phyloP scores from a whole-genome alignment of 371 early-diverging fungal species.

The Capillidium heterosporum region DNA sequence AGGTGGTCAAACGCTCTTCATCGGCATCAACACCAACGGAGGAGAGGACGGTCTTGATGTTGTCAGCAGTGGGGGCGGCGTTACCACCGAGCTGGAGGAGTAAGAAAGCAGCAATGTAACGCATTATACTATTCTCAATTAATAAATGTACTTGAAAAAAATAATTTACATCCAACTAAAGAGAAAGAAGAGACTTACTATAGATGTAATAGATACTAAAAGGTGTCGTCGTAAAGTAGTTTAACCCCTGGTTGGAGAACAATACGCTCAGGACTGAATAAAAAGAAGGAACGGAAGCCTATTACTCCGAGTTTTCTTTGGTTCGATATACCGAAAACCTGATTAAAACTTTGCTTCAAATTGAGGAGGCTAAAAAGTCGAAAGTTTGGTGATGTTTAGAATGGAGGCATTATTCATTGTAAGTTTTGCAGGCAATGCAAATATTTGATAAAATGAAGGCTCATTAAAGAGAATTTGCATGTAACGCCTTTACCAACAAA shows the following conservation, averaged over 20 bases:
- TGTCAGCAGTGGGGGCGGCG: slow-evolving; percentile 57
- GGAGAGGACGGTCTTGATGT: slow-evolving; percentile 68
- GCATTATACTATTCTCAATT: slow-evolving; percentile 42
- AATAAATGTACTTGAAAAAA: background rate
- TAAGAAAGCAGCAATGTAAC: slow-evolving; percentile 94
- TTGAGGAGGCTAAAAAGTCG: too few species aligned
- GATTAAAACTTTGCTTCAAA: too few species aligned
- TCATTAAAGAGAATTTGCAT: too few species aligned
- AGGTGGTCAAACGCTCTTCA: slow-evolving; percentile 46
- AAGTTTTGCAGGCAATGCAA: too few species aligned
- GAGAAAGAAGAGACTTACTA: background rate
- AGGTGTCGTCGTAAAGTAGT: slow-evolving; percentile 2
- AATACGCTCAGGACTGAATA: slow-evolving; percentile 6
- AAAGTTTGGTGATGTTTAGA: too few species aligned
- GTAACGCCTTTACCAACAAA: too few species aligned
- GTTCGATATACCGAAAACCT: too few species aligned
- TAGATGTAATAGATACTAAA: background rate
- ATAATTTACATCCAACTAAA: background rate
- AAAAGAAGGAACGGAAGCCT: too few species aligned
- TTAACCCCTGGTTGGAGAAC: background rate
- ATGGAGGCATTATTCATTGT: too few species aligned
- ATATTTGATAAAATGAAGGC: too few species aligned
- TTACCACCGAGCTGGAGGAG: slow-evolving; percentile 84
- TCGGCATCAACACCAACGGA: slow-evolving; percentile 91
- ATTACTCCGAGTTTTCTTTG: too few species aligned